Percentiles rank a stretch among this genome's conserved stretches.
phyloP scores from a whole-genome alignment of 1,284 basidiomycete species.

The Schizopora paradoxa region DNA sequence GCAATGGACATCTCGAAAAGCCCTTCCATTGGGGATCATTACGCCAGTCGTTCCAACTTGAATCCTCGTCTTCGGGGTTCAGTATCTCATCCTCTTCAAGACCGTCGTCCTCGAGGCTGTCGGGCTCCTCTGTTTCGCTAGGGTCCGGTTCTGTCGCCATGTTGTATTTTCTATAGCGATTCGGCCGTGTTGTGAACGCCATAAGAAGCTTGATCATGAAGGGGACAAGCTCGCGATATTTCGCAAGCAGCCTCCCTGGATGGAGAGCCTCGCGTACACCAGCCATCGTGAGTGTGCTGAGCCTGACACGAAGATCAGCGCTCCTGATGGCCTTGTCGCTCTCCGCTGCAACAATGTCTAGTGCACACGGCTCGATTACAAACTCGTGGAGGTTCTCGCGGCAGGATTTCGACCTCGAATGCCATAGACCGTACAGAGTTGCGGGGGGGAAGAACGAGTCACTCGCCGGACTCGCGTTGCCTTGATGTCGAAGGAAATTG shows the following conservation, averaged over 20 bases:
- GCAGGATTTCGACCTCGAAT: not conserved
- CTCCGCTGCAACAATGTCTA: slow-evolving; percentile 12
- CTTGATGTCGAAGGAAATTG: not conserved
- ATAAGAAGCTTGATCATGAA: slow-evolving; percentile 10
- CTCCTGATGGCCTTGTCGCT: slow-evolving; percentile 8
- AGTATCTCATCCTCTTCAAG: slow-evolving; percentile 4
- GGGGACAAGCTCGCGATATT: slow-evolving; percentile 7
- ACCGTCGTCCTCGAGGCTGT: not conserved
- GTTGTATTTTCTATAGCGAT: slow-evolving; percentile 8
- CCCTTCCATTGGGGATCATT: not conserved
- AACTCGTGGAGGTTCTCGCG: slow-evolving; percentile 2
- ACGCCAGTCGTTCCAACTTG: slow-evolving; percentile 14
- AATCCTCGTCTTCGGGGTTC: slow-evolving; percentile 16
- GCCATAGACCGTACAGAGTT: slow-evolving; percentile 3
- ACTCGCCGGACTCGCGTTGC: not conserved
- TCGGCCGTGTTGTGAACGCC: slow-evolving; percentile 9
- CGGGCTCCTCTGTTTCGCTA: slow-evolving; percentile 3
- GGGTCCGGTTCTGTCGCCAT: no score
- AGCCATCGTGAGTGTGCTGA: not conserved
- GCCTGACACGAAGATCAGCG: slow-evolving; percentile 2
- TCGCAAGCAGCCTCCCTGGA: slow-evolving; percentile 2
- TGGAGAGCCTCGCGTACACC: not conserved
- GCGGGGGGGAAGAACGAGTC: not conserved
- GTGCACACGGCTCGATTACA: slow-evolving; percentile 8
- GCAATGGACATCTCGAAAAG: not conserved